Evolutionary conservation across 2,329 filamentous ascomycete species (phyloP).

Genomic region (Penicillium sp.): DNA sequence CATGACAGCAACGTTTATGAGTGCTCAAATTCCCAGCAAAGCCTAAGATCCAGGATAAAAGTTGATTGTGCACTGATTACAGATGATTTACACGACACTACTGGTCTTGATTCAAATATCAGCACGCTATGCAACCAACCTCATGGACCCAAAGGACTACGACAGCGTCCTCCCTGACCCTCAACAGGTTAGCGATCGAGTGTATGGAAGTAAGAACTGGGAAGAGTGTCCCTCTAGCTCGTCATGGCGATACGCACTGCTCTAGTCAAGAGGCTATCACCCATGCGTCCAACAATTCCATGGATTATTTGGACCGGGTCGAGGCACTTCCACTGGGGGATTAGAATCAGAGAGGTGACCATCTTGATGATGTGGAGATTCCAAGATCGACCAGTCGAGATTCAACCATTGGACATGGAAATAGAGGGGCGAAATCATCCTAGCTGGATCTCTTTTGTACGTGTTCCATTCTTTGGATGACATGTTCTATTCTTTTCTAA

Average conservation of each 20-base stretch:
- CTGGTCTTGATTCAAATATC: slow-evolving; percentile 40
- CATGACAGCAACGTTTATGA: slow-evolving; percentile 40
- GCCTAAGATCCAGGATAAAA: neutral
- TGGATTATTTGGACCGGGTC: slow-evolving; percentile 5
- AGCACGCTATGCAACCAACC: slow-evolving; percentile 38
- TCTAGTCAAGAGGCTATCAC: slow-evolving; percentile 23
- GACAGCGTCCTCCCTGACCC: slow-evolving; percentile 32
- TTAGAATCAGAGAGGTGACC: slow-evolving; percentile 6
- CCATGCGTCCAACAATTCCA: slow-evolving; percentile 12
- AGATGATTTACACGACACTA: slow-evolving; percentile 38
- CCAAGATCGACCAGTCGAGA: slow-evolving; percentile 4
- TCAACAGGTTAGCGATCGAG: slow-evolving; percentile 42
- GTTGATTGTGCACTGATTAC: neutral
- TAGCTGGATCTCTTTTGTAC: neutral
- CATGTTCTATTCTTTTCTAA: too few species aligned
- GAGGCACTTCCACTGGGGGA: slow-evolving; percentile 16
- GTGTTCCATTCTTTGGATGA: slow-evolving; percentile 29
- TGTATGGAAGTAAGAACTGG: slow-evolving; percentile 45
- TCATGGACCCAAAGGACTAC: slow-evolving; percentile 38
- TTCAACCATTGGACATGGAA: neutral
- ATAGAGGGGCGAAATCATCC: neutral
- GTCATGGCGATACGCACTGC: slow-evolving; percentile 3
- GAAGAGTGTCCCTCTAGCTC: neutral
- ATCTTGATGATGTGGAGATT: slow-evolving; percentile 7
- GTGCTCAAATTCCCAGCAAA: slow-evolving; percentile 4